Conservation (phyloP, 805 yeast species). For the Pichia cephalocereana region DNA sequence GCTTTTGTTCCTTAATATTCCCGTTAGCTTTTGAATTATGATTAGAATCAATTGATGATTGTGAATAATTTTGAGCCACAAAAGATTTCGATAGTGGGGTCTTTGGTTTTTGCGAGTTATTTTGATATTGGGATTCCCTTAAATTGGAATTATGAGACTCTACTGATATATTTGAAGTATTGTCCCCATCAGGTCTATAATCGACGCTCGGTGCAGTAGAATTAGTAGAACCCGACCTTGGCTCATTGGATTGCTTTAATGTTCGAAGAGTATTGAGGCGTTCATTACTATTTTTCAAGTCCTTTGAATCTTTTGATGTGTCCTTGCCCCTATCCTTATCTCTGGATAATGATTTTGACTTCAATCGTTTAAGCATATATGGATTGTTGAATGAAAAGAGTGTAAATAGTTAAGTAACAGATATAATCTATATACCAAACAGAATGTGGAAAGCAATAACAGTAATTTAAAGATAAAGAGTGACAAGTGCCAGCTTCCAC, state of each 20-base stretch:
- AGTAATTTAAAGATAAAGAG: too few relatives aligned
- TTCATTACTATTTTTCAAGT: background rate
- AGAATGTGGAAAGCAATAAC: too few relatives aligned
- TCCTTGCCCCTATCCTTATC: background rate
- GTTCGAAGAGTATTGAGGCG: too few relatives aligned
- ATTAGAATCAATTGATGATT: background rate
- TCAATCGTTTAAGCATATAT: conserved; percentile 3
- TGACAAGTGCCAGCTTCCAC: too few relatives aligned
- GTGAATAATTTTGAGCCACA: background rate
- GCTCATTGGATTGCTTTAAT: too few relatives aligned
- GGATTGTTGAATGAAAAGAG: background rate
- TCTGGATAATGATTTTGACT: background rate
- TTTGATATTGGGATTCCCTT: background rate
- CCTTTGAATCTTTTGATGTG: background rate
- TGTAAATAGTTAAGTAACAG: too few relatives aligned
- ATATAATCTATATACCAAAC: too few relatives aligned
- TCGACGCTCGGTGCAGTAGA: too few relatives aligned
- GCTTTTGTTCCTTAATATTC: background rate
- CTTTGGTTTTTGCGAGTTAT: background rate
- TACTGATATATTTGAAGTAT: background rate
- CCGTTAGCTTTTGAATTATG: background rate
- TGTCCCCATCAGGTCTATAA: too few relatives aligned
- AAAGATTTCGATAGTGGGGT: background rate
- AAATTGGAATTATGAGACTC: background rate
- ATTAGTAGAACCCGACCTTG: too few relatives aligned